Conservation (phyloP, 1,284 basidiomycete species). For the Papiliotrema fonsecae region DNA sequence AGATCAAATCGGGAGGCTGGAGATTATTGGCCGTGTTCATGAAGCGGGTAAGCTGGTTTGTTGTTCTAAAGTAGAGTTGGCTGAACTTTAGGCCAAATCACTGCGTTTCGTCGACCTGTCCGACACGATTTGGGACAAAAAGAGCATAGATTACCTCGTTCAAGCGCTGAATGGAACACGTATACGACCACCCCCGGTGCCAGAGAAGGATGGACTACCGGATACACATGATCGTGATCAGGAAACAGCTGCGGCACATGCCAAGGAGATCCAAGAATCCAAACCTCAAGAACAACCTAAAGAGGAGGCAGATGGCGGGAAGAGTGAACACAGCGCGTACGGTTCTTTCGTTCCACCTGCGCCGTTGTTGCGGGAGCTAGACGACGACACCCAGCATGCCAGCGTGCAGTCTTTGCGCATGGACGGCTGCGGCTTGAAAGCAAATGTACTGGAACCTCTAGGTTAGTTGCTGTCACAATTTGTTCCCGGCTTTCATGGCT, state of each 20-base stretch:
- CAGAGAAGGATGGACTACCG: neutral
- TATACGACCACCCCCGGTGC: neutral
- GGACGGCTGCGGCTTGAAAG: slow-evolving; percentile 73
- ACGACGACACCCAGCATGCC: slow-evolving; percentile 15
- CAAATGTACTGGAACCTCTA: slow-evolving; percentile 67
- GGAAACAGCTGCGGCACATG: neutral
- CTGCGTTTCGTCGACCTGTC: slow-evolving; percentile 84
- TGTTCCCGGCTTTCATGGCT: neutral
- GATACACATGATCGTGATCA: neutral
- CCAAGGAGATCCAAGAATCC: no score
- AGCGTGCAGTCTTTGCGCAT: slow-evolving; percentile 67
- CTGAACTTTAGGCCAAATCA: slow-evolving; percentile 56
- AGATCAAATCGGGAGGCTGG: slow-evolving; percentile 73
- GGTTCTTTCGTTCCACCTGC: slow-evolving; percentile 37
- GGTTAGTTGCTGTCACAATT: slow-evolving; percentile 59
- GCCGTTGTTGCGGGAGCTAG: slow-evolving; percentile 31
- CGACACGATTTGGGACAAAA: slow-evolving; percentile 79
- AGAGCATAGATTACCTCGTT: slow-evolving; percentile 73
- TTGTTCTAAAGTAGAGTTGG: neutral
- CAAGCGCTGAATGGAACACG: slow-evolving; percentile 55
- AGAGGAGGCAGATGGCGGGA: slow-evolving; percentile 8
- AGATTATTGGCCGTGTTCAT: slow-evolving; percentile 75
- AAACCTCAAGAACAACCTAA: neutral
- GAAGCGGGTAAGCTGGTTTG: slow-evolving; percentile 54
- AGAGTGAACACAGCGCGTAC: slow-evolving; percentile 12